Conservation (phyloP, 345 rosid genomes). For the Pseudoturritis turrita region DNA sequence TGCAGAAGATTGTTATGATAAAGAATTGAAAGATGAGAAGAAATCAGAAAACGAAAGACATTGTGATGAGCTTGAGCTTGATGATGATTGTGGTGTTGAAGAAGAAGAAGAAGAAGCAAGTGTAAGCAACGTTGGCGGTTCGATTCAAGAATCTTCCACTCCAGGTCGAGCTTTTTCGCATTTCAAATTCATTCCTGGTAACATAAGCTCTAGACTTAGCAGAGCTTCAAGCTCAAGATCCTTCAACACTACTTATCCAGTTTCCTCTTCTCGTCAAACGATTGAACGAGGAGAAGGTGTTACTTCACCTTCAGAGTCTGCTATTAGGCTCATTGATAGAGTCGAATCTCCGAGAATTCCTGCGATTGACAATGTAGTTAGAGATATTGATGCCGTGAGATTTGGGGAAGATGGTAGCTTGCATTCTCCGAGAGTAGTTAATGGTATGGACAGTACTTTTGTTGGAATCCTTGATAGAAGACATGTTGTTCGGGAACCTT, state of each 20-base stretch:
- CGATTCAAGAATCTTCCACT: constrained; percentile 50
- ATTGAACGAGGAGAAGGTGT: constrained; percentile 36
- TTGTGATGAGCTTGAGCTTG: constrained; percentile 37
- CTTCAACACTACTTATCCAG: constrained; percentile 52
- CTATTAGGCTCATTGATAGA: constrained; percentile 32
- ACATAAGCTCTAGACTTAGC: constrained; percentile 66
- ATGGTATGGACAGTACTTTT: constrained; percentile 42
- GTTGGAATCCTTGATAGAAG: constrained; percentile 53
- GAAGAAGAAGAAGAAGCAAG: constrained; percentile 28
- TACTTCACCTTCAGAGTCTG: constrained; percentile 30
- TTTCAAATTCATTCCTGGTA: constrained; percentile 80
- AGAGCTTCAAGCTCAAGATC: constrained; percentile 82
- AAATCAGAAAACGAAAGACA: constrained; percentile 30
- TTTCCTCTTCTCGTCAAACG: constrained; percentile 37
- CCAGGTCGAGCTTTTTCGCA: constrained; percentile 66
- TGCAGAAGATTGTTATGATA: constrained; percentile 37
- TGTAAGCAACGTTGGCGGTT: constrained; percentile 40
- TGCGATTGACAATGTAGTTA: constrained; percentile 25
- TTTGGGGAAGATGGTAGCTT: constrained; percentile 36
- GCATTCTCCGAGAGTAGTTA: constrained; percentile 29
- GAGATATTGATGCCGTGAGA: constrained; percentile 31
- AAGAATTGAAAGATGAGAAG: constrained; percentile 40
- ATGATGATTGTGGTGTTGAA: constrained; percentile 37
- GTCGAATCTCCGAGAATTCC: constrained; percentile 33
- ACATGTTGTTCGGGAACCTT: constrained; percentile 54